phyloP scores from a whole-genome alignment of 129 eudicot genomes.

The Chrysanthemum seticuspe region DNA sequence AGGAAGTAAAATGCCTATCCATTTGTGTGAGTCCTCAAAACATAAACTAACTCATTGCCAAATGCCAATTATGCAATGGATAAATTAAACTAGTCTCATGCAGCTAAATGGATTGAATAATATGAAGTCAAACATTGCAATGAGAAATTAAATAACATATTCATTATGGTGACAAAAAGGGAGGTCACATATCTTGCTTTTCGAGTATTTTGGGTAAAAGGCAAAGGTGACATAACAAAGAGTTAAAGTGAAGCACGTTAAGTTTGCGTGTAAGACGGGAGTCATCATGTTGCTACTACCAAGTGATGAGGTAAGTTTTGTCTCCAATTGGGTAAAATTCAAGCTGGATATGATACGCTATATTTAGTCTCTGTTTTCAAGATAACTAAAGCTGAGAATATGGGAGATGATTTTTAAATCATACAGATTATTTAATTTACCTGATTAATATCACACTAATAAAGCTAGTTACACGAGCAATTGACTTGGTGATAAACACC shows the following conservation, averaged over 20 bases:
- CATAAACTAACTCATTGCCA: no score
- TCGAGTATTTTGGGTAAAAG: conserved; percentile 16
- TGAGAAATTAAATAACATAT: neutral
- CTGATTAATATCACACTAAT: no score
- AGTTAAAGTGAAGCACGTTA: conserved; percentile 38
- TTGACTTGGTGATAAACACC: no score
- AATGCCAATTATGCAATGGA: no score
- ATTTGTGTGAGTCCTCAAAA: no score
- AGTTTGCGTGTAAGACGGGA: conserved; percentile 54
- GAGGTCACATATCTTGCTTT: conserved; percentile 34
- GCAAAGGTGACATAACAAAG: conserved; percentile 27
- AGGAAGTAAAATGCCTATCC: no score
- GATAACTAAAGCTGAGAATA: neutral
- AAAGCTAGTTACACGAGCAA: no score
- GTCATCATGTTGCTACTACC: conserved; percentile 29
- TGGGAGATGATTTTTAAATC: no score
- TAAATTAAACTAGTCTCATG: no score
- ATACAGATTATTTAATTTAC: no score
- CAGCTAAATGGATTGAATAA: no score
- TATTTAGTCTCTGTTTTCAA: conserved; percentile 12
- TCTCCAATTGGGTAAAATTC: conserved; percentile 36
- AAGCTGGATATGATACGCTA: conserved; percentile 30
- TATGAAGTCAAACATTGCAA: neutral
- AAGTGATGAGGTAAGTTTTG: conserved; percentile 28
- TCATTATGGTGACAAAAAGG: conserved; percentile 17